These are phyloP conservation scores for Pseudogymnoascus sp. DNA, from an alignment of 2,329 filamentous ascomycete genomes.

Conservation along the genomic window DNA sequence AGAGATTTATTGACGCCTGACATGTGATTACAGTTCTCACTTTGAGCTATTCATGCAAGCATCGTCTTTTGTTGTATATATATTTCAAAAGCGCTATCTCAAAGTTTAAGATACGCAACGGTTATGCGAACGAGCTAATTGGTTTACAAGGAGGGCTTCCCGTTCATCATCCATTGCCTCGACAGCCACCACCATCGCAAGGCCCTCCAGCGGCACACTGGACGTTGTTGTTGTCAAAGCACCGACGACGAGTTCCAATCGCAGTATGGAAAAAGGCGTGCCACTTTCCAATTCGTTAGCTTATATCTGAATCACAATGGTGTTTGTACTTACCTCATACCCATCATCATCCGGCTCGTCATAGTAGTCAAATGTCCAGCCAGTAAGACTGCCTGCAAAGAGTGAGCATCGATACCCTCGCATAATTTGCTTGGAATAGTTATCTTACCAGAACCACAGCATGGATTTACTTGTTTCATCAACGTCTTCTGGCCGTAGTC, in stretches of 20 bases:
- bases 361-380: slow-evolving; percentile 24
- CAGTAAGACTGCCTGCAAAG: slow-evolving; percentile 16
- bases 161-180: slow-evolving; percentile 13
- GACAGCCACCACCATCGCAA: slow-evolving; percentile 13
- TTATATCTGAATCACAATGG: not conserved
- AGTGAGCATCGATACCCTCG: not conserved
- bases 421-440: not conserved
- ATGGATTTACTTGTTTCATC: slow-evolving; percentile 16
- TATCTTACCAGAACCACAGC: slow-evolving; percentile 16
- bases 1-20: not conserved
- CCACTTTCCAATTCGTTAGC: slow-evolving; percentile 4
- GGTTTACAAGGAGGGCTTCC: not conserved
- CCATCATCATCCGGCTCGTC: slow-evolving; percentile 15
- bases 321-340: slow-evolving; percentile 12
- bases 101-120: not conserved
- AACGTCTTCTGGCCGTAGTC: slow-evolving; percentile 24
- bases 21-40: slow-evolving; percentile 3
- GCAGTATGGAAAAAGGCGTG: slow-evolving; percentile 15
- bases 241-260: slow-evolving; percentile 13
- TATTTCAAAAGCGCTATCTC: not conserved
- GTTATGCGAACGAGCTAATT: not conserved
- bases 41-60: not conserved
- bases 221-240: slow-evolving; percentile 16
- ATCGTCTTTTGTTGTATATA: not conserved
- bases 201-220: slow-evolving; percentile 15